Evolutionary conservation across 1,139 yeast genomes (phyloP).

Genomic region (Yarrowia galli): DNA sequence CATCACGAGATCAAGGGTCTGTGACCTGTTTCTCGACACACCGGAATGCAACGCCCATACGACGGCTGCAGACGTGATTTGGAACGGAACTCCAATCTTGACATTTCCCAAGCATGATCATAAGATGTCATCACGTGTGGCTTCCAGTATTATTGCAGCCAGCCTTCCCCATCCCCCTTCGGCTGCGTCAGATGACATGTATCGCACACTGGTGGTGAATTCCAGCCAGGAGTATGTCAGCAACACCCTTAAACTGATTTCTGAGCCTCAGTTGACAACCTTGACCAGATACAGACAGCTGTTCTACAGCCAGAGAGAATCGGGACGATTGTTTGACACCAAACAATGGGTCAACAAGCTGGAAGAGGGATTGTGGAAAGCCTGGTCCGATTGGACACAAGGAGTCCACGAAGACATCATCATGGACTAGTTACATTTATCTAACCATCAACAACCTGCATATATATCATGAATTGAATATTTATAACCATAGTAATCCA

Average conservation of each 20-base stretch:
- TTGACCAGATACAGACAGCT: constrained; percentile 44
- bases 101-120: constrained; percentile 49
- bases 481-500: not conserved
- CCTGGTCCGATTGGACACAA: constrained; percentile 48
- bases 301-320: constrained; percentile 46
- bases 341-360: constrained; percentile 48
- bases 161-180: constrained; percentile 44
- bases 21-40: constrained; percentile 51
- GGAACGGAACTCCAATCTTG: constrained; percentile 51
- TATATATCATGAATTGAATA: not conserved
- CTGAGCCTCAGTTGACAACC: constrained; percentile 1
- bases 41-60: constrained; percentile 53
- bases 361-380: constrained; percentile 46
- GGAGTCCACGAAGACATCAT: not conserved
- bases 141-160: constrained; percentile 45
- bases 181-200: constrained; percentile 42
- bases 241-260: constrained; percentile 44
- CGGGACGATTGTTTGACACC: constrained; percentile 48
- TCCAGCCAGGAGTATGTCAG: constrained; percentile 48
- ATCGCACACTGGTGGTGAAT: constrained; percentile 44
- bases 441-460: not conserved
- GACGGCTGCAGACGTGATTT: constrained; percentile 52
- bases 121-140: constrained; percentile 50
- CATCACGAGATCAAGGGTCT: constrained; percentile 48
- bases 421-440: not conserved